Evolutionary conservation across 2,329 filamentous ascomycete genomes (phyloP), one percentile per base, ranked within the genome.

Genomic region (Helminthosporium solani): DNA sequence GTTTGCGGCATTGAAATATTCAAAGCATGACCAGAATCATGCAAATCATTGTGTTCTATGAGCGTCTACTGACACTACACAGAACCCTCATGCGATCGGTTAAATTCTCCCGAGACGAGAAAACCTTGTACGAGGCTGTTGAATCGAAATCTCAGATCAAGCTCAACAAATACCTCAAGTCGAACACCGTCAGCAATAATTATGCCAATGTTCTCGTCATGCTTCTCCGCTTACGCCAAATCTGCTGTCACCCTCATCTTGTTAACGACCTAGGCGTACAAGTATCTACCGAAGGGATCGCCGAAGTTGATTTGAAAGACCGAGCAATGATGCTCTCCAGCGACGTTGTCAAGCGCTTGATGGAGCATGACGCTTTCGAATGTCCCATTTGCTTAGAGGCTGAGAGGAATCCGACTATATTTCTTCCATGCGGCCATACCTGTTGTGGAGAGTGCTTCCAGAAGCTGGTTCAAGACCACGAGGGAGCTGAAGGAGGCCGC

Each of bases 341-440:
- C 0, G 74, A 81, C 2, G 86, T 89, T 11, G 76, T 95, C 15
- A 62, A 74, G n/a, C 82, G 88, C 6, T 78, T 94, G 62, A 86
- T 75, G 52, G 71, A 74, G 11, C 70, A 74, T 5, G 76, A 83
- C 1, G 79, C 63, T 2, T 88, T 92, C 40, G 86, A 91, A 63
- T 95, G 90, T 60, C 88, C 88, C 0, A 84, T 94, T 16, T 96
- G 90, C 66, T 85, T 87, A 47, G 90, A 96, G 59, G 83, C 77
- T 2, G 82, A 86, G 6, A 76, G 80, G 12, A 90, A 91, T 51
- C 87, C 88, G 0, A 81, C 81, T 2, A 88, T 95, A 52, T 86
- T 91, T 66, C 77, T 89, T 41, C 89, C 89, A 1, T 96, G 90
- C 61, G 90, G 90, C 2, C 90, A 96, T 61, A 82, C 85, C 49